Evolutionary conservation across 257 asterid species (phyloP).

Genomic region (Primulina tabacum): DNA sequence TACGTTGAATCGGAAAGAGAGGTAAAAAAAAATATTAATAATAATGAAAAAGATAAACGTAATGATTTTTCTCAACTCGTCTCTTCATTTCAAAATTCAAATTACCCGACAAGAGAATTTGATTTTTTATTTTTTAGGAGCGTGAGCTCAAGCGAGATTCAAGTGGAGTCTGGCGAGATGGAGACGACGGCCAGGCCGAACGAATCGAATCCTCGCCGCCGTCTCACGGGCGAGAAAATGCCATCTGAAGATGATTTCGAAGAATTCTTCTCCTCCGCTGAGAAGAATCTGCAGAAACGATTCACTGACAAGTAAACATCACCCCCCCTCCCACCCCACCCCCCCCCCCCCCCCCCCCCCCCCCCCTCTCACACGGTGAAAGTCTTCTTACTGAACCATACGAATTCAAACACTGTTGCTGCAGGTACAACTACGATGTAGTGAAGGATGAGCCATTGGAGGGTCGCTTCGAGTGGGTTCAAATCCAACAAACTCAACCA

Average conservation of each 20-base stretch:
- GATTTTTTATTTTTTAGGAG: slow-evolving; percentile 29
- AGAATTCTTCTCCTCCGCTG: slow-evolving; percentile 55
- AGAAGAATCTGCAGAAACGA: slow-evolving; percentile 41
- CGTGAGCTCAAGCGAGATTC: slow-evolving; percentile 34
- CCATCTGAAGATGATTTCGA: slow-evolving; percentile 55
- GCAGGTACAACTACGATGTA: slow-evolving; percentile 65
- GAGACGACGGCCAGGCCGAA: slow-evolving; percentile 35
- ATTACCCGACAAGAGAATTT: slow-evolving; percentile 4
- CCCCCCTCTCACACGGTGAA: background rate
- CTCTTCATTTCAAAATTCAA: slow-evolving; percentile 46
- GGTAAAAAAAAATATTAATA: slow-evolving; percentile 30
- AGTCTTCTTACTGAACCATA: background rate
- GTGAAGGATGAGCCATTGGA: slow-evolving; percentile 54
- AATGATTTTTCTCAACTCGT: slow-evolving; percentile 28
- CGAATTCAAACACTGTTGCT: slow-evolving; percentile 4
- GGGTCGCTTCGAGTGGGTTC: slow-evolving; percentile 61
- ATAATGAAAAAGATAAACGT: slow-evolving; percentile 16
- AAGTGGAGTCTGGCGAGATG: slow-evolving; percentile 32
- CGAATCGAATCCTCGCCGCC: slow-evolving; percentile 27
- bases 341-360: background rate
- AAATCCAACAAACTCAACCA: slow-evolving; percentile 29
- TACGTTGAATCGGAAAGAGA: slow-evolving; percentile 33
- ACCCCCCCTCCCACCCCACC: background rate
- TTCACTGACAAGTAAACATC: slow-evolving; percentile 45
- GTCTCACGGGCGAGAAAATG: slow-evolving; percentile 28